Percentiles rank a stretch among this genome's conserved stretches.
Conservation (phyloP, 2,329 filamentous ascomycete species). For the Pyrenochaeta sp. region DNA sequence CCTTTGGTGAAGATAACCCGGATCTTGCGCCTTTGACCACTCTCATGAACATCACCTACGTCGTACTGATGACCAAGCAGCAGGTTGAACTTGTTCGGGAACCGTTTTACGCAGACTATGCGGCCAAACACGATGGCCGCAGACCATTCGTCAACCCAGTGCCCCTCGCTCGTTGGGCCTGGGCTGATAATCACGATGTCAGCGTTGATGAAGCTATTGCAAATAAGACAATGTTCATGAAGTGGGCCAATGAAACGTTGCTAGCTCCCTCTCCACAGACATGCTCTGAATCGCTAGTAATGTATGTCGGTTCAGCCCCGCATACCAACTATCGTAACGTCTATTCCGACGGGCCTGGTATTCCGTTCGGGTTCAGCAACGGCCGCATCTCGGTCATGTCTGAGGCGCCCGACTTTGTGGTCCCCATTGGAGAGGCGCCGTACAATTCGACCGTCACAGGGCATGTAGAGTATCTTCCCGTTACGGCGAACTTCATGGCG, state of each 20-base stretch:
- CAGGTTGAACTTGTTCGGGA: conserved; percentile 57
- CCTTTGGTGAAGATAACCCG: conserved; percentile 47
- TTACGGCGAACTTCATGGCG: conserved; percentile 66
- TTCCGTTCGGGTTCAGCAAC: conserved; percentile 59
- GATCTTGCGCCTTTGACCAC: conserved; percentile 41
- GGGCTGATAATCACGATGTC: conserved; percentile 51
- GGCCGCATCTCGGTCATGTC: conserved; percentile 59
- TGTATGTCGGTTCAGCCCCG: conserved; percentile 56
- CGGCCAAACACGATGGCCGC: conserved; percentile 55
- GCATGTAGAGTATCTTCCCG: conserved; percentile 63
- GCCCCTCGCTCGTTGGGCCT: conserved; percentile 59
- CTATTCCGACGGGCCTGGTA: conserved; percentile 53
- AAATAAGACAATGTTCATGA: conserved; percentile 60
- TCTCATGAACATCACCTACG: conserved; percentile 57
- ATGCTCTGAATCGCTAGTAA: conserved; percentile 60
- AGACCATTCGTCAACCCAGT: conserved; percentile 60
- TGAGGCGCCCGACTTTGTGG: conserved; percentile 58
- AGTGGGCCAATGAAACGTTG: conserved; percentile 60
- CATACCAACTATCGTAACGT: conserved; percentile 56
- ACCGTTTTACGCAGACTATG: conserved; percentile 62
- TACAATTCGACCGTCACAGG: conserved; percentile 59
- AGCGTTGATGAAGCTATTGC: conserved; percentile 54
- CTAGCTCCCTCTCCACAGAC: conserved; percentile 52
- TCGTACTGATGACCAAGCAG: conserved; percentile 58
- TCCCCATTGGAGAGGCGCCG: conserved; percentile 54